Base-by-base conservation (phyloP, 495 filamentous ascomycete genomes). In the Penicillium angulare region DNA sequence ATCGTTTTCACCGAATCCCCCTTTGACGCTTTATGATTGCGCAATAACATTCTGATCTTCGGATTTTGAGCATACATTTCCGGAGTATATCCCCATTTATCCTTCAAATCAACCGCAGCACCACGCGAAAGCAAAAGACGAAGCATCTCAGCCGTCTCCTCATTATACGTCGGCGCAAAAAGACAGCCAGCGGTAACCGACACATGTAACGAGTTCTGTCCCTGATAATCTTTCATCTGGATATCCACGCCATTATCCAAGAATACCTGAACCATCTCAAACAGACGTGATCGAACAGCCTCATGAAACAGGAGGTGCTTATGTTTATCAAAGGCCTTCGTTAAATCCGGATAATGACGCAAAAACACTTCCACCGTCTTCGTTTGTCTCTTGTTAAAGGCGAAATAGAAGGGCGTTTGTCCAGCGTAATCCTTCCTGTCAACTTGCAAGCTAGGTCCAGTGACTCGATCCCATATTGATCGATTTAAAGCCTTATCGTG, bases 31-130 rank as follows among this genome's bases (percentile, higher is more conserved):
- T n/a, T n/a, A n/a, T n/a, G 21, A 12, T 47, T 47, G 22, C 42
- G 50, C 24, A 52, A 47, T 33, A 40, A 15, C 42, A 46, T 47
- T 21, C 34, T 52, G 32, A 33, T 46, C 42, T 47, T 52, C 15
- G 50, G 42, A 16, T 52, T 33, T 2, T 7, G 1, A 16, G 42
- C 41, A 9, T 13, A 1, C 22, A 6, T 1, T 26, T 36, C 42
- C 6, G 41, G 42, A 5, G 16, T 32, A 23, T 10, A 9, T 2
- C 49, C 42, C 21, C 10, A 0, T 12, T 39, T 40, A 3, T 40
- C 23, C 24, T 52, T 45, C 13, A n/a, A 20, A 33, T 52, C 24
- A 31, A 23, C 17, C 3, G n/a, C 3, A 31, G 50, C 42, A 17
- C 50, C 50, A 39, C 23, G 23, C 1, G 9, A 32, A 21, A 52